These are phyloP conservation scores for Pythium coloratum DNA, from an alignment of 352 stramenopile genomes.

Conservation along the genomic window DNA sequence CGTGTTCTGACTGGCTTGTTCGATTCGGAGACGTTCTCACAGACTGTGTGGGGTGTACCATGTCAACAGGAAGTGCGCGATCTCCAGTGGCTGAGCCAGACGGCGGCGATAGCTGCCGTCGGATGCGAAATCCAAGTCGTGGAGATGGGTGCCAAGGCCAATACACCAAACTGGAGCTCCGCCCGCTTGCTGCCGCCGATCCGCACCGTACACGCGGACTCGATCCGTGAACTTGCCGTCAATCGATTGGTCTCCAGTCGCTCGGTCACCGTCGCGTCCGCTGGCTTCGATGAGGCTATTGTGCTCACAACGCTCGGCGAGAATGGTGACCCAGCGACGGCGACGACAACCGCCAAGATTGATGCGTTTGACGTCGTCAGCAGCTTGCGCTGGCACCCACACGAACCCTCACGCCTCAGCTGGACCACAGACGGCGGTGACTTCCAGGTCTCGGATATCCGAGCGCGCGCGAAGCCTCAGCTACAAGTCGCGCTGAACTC, in stretches of 20 bases:
- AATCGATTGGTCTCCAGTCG: slow-evolving; percentile 13
- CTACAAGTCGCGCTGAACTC: slow-evolving; percentile 23
- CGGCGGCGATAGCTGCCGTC: slow-evolving; percentile 55
- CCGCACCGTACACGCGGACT: slow-evolving; percentile 59
- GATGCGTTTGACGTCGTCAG: slow-evolving; percentile 79
- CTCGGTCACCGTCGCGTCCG: slow-evolving; percentile 9
- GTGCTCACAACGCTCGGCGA: slow-evolving; percentile 65
- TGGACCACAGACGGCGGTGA: slow-evolving; percentile 83
- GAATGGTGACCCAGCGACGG: slow-evolving; percentile 32
- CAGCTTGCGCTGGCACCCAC: slow-evolving; percentile 69
- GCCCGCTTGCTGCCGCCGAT: slow-evolving; percentile 47
- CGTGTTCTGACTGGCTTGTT: slow-evolving; percentile 3
- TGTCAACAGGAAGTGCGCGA: slow-evolving; percentile 62
- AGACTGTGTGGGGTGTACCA: background rate
- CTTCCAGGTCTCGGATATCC: slow-evolving; percentile 65
- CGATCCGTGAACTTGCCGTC: slow-evolving; percentile 72
- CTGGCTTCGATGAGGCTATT: slow-evolving; percentile 79
- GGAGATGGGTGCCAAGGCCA: slow-evolving; percentile 27
- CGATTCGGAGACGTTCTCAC: background rate
- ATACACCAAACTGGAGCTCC: slow-evolving; percentile 13
- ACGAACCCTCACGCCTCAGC: slow-evolving; percentile 43
- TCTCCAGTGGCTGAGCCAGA: slow-evolving; percentile 57
- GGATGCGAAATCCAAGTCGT: slow-evolving; percentile 75
- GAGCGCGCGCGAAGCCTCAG: slow-evolving; percentile 33
- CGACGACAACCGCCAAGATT: slow-evolving; percentile 54